These are phyloP conservation scores for Laetiporus sulphureus DNA, from an alignment of 1,284 basidiomycete species.

Conservation along the genomic window DNA sequence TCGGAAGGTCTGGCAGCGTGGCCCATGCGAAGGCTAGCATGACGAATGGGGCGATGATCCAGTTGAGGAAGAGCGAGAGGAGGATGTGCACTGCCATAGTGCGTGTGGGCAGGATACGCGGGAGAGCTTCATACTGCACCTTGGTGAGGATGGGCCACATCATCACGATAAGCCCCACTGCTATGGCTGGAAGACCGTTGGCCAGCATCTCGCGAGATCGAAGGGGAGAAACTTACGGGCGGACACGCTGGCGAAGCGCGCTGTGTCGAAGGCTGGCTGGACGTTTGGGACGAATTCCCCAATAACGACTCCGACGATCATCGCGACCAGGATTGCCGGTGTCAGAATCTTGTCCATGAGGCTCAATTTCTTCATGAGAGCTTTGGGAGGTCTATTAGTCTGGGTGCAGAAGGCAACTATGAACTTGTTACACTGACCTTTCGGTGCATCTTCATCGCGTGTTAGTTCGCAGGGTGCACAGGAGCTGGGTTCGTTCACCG, in stretches of 20 bases:
- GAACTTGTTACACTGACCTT: no score
- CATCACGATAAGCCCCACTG: constrained; percentile 78
- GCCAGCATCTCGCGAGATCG: constrained; percentile 15
- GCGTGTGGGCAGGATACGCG: constrained; percentile 46
- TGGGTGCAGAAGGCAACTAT: no score
- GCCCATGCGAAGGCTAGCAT: constrained; percentile 87
- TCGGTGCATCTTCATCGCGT: no score
- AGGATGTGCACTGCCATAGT: constrained; percentile 66
- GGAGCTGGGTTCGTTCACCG: no score
- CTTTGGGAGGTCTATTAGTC: no score
- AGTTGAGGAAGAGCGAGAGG: constrained; percentile 74
- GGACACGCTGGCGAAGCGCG: constrained; percentile 48
- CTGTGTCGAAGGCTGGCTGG: constrained; percentile 46
- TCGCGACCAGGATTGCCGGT: constrained; percentile 65
- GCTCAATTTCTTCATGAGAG: constrained; percentile 38
- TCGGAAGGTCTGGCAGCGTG: constrained; percentile 71
- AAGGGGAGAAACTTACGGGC: constrained; percentile 40
- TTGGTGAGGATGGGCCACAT: constrained; percentile 86
- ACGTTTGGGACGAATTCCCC: constrained; percentile 55
- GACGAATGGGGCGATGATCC: constrained; percentile 74
- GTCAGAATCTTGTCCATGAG: constrained; percentile 67
- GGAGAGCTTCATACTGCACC: constrained; percentile 74
- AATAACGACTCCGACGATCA: constrained; percentile 78
- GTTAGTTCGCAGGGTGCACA: no score
- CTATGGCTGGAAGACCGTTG: constrained; percentile 47